These are phyloP conservation scores for Gynandropsis gynandra DNA, from an alignment of 345 rosid species.

Conservation along the genomic window DNA sequence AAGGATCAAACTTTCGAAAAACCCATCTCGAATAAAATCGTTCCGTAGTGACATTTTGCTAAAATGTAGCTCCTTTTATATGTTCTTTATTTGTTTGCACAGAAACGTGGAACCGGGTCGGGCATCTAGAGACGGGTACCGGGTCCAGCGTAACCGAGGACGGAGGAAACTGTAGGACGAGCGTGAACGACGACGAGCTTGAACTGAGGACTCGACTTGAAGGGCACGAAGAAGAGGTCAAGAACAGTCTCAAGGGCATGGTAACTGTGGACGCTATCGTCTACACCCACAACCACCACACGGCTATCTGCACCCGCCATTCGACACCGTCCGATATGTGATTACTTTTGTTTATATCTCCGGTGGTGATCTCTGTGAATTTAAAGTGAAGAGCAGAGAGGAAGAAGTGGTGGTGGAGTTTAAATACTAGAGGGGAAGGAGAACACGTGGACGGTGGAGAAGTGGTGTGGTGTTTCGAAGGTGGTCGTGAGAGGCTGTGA, in stretches of 20 bases:
- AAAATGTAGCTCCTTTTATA: too few species aligned
- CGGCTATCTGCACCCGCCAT: slow-evolving; percentile 30
- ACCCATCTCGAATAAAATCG: too few species aligned
- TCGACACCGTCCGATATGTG: neutral
- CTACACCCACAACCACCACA: slow-evolving; percentile 42
- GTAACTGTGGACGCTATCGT: slow-evolving; percentile 42
- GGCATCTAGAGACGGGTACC: slow-evolving; percentile 15
- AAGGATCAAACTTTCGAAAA: neutral
- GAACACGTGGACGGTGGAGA: too few species aligned
- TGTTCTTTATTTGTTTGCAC: too few species aligned
- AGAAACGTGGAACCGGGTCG: neutral
- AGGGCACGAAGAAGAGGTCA: slow-evolving; percentile 43
- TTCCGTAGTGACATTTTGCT: too few species aligned
- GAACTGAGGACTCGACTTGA: slow-evolving; percentile 28
- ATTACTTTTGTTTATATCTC: too few species aligned
- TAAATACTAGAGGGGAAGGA: too few species aligned
- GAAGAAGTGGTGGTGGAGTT: too few species aligned
- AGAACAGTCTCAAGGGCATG: slow-evolving; percentile 49
- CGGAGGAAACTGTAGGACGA: slow-evolving; percentile 28
- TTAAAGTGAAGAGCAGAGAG: too few species aligned
- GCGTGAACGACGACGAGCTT: slow-evolving; percentile 49
- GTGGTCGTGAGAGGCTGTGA: too few species aligned
- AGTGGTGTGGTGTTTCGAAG: too few species aligned
- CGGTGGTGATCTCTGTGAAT: too few species aligned
- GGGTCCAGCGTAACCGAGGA: slow-evolving; percentile 35